Base-by-base conservation (phyloP, 495 filamentous ascomycete genomes). In the Rostrohypoxylon terebratum region DNA sequence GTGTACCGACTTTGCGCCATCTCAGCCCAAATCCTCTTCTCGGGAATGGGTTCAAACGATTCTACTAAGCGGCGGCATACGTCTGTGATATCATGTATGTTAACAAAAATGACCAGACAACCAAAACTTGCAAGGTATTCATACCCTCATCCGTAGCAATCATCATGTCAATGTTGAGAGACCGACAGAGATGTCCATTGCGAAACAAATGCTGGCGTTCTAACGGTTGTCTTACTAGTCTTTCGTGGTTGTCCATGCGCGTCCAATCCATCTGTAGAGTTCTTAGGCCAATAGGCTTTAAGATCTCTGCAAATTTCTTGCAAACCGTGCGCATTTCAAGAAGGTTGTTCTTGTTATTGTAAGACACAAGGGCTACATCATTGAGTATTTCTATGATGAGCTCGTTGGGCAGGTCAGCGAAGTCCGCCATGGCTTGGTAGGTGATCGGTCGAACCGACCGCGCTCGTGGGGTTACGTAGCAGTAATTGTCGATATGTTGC, bases 81-180 rank as follows among this genome's bases (percentile, higher is more conserved):
- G 34, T 51, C 75, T 75, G 47, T 7, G 14, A n/a, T 8, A 2
- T 9, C 36, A 34, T 31, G 16, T 18, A 10, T 72, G 21, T 68
- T 61, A 68, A 42, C 13, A 3, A 25, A 21, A 42, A 51, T 20
- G 38, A 44, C 11, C 10, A 36, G 31, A 4, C 10, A 58, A 13
- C 7, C 3, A 18, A 4, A 5, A 14, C 16, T 20, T 18, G 0
- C 14, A 1, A 53, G 8, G 9, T 33, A 18, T 40, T 1, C 66
- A 45, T 68, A 77, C 75, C 48, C 2, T 77, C 75, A n/a, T 77
- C 75, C 50, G 73, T 75, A 13, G 76, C 62, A 14, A 76, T 70
- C 73, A 77, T 75, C 59, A 76, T 59, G 36, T 77, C 75, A n/a
- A 77, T 48, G 47, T 72, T 76, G 11, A 77, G 55, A 58, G 69